Conservation (phyloP, 2,329 filamentous ascomycete genomes). For the Amylocarpus encephaloides region DNA sequence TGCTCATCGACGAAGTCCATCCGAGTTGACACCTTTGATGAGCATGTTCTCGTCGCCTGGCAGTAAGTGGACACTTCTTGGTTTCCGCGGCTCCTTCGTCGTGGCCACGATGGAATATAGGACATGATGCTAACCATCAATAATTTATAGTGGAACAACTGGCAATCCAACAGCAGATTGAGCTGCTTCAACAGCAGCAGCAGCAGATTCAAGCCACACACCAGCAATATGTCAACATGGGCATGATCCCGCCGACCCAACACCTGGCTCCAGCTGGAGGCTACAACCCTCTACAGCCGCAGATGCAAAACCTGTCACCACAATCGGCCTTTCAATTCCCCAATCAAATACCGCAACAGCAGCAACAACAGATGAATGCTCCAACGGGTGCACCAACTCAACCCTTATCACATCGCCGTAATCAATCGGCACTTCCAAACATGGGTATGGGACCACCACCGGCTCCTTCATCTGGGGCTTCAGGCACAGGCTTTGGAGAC, state of each 20-base stretch:
- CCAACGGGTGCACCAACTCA: slow-evolving; percentile 72
- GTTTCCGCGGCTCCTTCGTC: slow-evolving; percentile 20
- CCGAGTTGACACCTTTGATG: slow-evolving; percentile 94
- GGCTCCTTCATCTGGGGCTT: slow-evolving; percentile 81
- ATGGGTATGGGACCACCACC: slow-evolving; percentile 86
- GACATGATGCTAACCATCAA: slow-evolving; percentile 13
- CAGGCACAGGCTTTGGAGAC: slow-evolving; percentile 72
- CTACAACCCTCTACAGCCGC: slow-evolving; percentile 73
- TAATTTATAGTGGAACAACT: slow-evolving; percentile 78
- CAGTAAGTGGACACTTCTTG: slow-evolving; percentile 46
- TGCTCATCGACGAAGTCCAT: slow-evolving; percentile 92
- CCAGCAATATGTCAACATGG: slow-evolving; percentile 97
- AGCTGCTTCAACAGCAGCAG: slow-evolving; percentile 93
- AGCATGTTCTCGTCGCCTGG: slow-evolving; percentile 66
- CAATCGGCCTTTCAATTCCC: slow-evolving; percentile 88
- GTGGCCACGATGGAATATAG: slow-evolving; percentile 9
- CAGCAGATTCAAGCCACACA: slow-evolving; percentile 95
- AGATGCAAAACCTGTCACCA: slow-evolving; percentile 71
- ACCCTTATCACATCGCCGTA: slow-evolving; percentile 84
- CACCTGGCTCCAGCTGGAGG: slow-evolving; percentile 59
- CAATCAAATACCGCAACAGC: slow-evolving; percentile 58
- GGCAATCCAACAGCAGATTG: slow-evolving; percentile 96
- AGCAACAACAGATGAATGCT: slow-evolving; percentile 63
- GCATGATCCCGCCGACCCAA: slow-evolving; percentile 84
- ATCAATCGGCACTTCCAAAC: slow-evolving; percentile 92